Evolutionary conservation across 495 filamentous ascomycete species (phyloP).

Genomic region (Glonium stellatum): DNA sequence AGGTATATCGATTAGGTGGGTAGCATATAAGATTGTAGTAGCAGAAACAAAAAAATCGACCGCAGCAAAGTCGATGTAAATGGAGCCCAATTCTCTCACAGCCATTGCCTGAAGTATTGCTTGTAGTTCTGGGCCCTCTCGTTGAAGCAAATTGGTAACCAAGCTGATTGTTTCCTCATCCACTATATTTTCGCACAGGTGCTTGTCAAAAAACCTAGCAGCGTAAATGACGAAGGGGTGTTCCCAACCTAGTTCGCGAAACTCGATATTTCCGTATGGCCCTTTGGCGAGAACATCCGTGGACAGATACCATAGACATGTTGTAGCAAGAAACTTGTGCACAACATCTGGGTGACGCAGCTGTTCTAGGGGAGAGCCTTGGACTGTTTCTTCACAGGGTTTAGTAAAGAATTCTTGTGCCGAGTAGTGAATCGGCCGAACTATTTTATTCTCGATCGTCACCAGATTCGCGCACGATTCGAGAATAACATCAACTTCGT

Average conservation of each 20-base stretch:
- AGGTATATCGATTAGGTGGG: neutral
- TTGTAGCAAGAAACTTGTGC: neutral
- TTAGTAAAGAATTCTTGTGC: constrained; percentile 1
- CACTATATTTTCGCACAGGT: neutral
- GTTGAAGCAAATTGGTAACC: neutral
- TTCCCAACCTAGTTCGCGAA: neutral
- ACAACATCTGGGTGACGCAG: neutral
- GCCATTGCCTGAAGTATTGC: neutral
- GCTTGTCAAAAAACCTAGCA: neutral
- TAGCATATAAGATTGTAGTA: neutral
- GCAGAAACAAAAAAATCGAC: neutral
- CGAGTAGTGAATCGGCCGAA: neutral
- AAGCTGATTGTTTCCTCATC: no score
- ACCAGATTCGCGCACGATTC: neutral
- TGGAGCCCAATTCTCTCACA: no score
- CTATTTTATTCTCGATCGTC: neutral
- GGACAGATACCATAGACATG: neutral
- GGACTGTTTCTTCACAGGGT: neutral
- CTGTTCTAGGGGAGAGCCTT: neutral
- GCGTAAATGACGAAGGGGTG: neutral
- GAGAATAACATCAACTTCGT: constrained; percentile 1
- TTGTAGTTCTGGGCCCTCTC: no score
- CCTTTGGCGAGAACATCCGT: neutral
- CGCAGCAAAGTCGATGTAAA: neutral
- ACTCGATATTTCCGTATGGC: neutral